Percentiles rank a stretch among this genome's conserved stretches.
These are phyloP conservation scores for Termitomyces sp. DNA, from an alignment of 768 basidiomycete species.

Conservation along the genomic window DNA sequence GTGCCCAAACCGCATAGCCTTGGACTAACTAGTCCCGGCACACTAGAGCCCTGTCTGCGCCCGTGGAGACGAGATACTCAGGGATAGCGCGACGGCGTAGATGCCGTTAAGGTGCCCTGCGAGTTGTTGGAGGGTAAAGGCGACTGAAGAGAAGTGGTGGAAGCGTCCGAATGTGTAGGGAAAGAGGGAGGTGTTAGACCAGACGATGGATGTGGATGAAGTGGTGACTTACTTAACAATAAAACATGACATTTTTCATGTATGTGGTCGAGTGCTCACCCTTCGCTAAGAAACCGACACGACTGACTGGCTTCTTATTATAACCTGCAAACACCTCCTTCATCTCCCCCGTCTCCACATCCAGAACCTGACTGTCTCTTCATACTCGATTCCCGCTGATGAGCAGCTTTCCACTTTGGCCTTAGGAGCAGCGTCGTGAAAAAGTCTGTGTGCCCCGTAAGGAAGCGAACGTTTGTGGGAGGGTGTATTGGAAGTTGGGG, in stretches of 20 bases:
- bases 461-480: constrained; percentile 75
- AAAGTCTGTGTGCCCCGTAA: constrained; percentile 82
- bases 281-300: constrained; percentile 81
- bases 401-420: constrained; percentile 72
- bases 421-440: constrained; percentile 76
- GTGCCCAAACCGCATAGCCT: constrained; percentile 90
- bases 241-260: too few relatives aligned
- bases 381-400: constrained; percentile 90
- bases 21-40: constrained; percentile 90
- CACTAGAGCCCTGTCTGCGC: constrained; percentile 67
- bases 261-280: constrained; percentile 33
- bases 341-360: constrained; percentile 55
- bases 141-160: constrained; percentile 84
- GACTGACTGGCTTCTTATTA: constrained; percentile 91
- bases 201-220: not conserved
- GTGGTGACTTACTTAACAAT: constrained; percentile 43
- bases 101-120: constrained; percentile 87
- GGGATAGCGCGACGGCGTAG: constrained; percentile 81
- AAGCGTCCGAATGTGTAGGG: constrained; percentile 53
- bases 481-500: constrained; percentile 70
- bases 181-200: not conserved
- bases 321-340: constrained; percentile 74
- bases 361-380: constrained; percentile 92
- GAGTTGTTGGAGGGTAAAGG: constrained; percentile 79
- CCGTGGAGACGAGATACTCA: constrained; percentile 85